These are phyloP conservation scores for Periconia macrospinosa DNA, from an alignment of 2,329 filamentous ascomycete species.

Conservation along the genomic window DNA sequence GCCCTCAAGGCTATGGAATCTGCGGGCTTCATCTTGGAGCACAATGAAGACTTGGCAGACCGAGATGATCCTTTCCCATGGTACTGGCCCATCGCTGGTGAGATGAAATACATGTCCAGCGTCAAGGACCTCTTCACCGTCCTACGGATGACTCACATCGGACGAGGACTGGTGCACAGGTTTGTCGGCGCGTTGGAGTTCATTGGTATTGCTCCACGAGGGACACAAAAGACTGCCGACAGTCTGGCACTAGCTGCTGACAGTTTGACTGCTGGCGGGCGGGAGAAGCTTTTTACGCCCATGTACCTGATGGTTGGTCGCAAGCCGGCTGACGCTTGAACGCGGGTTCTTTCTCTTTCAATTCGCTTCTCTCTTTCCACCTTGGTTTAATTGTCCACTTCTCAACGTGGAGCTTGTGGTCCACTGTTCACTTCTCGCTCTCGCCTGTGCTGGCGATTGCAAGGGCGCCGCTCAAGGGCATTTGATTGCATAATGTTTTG, in stretches of 20 bases:
- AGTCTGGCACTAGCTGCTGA: conserved; percentile 81
- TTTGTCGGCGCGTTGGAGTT: conserved; percentile 77
- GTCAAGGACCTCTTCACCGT: conserved; percentile 80
- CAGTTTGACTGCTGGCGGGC: conserved; percentile 81
- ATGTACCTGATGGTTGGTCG: conserved; percentile 97
- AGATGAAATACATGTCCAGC: conserved; percentile 81
- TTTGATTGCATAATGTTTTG: conserved; percentile 12
- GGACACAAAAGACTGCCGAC: conserved; percentile 94
- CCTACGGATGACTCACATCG: conserved; percentile 84
- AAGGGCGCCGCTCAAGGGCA: conserved; percentile 17
- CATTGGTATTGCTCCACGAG: conserved; percentile 72
- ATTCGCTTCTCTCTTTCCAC: conserved; percentile 13
- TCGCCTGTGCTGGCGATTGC: background rate
- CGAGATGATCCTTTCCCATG: conserved; percentile 76
- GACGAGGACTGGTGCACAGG: conserved; percentile 73
- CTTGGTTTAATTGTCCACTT: conserved; percentile 4
- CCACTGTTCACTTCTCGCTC: conserved; percentile 1
- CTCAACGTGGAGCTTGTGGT: conserved; percentile 4
- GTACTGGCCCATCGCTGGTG: conserved; percentile 91
- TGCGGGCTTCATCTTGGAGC: conserved; percentile 81
- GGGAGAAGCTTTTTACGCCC: conserved; percentile 91
- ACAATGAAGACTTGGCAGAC: conserved; percentile 84
- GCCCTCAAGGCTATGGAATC: conserved; percentile 80
- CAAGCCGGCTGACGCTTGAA: conserved; percentile 64
- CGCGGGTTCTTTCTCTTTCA: conserved; percentile 7